phyloP scores from a whole-genome alignment of 352 stramenopile species.

The Aphanomyces euteiches region DNA sequence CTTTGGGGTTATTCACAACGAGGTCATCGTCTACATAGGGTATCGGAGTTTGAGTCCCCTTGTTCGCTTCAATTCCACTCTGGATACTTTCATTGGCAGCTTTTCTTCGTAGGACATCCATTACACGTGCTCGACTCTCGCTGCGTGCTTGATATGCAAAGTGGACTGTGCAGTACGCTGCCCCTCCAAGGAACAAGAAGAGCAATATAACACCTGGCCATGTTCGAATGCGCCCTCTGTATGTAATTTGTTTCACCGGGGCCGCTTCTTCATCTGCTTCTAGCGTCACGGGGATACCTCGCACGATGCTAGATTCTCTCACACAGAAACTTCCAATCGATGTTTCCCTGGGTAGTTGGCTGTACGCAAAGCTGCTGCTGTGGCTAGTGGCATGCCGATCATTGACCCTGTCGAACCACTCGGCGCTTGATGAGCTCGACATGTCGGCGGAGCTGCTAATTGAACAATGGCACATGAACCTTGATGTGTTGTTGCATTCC shows the following conservation, averaged over 20 bases:
- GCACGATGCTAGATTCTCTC: not conserved
- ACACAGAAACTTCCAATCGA: not conserved
- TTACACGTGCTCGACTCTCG: constrained; percentile 30
- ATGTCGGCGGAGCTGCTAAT: too few species aligned
- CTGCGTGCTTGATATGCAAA: constrained; percentile 39
- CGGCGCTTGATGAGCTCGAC: too few species aligned
- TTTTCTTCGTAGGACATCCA: not conserved
- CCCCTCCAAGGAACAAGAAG: constrained; percentile 39
- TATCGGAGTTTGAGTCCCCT: not conserved
- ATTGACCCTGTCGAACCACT: too few species aligned
- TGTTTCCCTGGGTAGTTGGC: not conserved
- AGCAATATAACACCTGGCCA: constrained; percentile 58
- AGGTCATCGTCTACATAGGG: constrained; percentile 57
- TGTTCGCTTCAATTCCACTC: not conserved
- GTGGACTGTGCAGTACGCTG: constrained; percentile 41
- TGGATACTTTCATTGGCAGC: not conserved
- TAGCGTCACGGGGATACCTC: not conserved
- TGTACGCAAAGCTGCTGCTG: not conserved
- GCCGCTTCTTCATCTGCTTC: not conserved
- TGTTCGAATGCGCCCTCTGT: not conserved
- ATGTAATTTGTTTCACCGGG: not conserved
- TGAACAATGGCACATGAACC: too few species aligned
- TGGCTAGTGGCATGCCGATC: too few species aligned
- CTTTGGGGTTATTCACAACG: constrained; percentile 62
- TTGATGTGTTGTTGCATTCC: too few species aligned